These are phyloP conservation scores for Daldinia bambusicola DNA, from an alignment of 495 filamentous ascomycete genomes.

Conservation along the genomic window DNA sequence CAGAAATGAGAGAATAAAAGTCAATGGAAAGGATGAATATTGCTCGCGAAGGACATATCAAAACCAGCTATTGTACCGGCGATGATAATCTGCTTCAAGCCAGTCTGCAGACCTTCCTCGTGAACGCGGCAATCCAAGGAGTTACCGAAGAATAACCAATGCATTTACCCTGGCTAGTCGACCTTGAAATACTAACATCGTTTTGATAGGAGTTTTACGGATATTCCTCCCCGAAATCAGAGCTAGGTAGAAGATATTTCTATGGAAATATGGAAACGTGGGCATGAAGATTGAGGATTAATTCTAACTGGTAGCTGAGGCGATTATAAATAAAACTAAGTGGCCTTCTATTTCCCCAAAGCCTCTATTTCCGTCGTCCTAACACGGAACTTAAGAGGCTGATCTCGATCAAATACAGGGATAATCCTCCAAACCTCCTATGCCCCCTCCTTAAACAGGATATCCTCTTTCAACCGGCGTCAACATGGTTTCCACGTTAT, in stretches of 20 bases:
- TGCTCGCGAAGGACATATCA: not conserved
- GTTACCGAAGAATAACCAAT: not conserved
- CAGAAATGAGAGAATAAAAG: not conserved
- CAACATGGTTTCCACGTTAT: too few species aligned
- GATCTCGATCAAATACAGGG: not conserved
- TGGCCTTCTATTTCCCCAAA: not conserved
- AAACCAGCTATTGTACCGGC: not conserved
- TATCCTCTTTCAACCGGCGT: not conserved
- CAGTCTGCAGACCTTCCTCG: not conserved
- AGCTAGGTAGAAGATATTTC: too few species aligned
- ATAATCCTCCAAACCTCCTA: not conserved
- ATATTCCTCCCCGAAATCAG: too few species aligned
- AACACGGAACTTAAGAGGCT: not conserved
- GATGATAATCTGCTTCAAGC: not conserved
- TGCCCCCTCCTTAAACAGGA: not conserved
- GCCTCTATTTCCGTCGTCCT: not conserved
- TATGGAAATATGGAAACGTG: too few species aligned
- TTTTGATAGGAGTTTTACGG: too few species aligned
- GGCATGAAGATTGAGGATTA: not conserved
- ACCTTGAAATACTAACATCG: too few species aligned
- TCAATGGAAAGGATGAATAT: not conserved
- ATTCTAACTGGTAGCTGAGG: not conserved
- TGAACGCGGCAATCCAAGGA: not conserved
- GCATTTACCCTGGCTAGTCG: not conserved
- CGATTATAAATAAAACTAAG: not conserved